A percentile compares a stretch with the other conserved stretches of the same genome.
phyloP scores from a whole-genome alignment of 495 filamentous ascomycete species.

The Aspergillus ostianus region DNA sequence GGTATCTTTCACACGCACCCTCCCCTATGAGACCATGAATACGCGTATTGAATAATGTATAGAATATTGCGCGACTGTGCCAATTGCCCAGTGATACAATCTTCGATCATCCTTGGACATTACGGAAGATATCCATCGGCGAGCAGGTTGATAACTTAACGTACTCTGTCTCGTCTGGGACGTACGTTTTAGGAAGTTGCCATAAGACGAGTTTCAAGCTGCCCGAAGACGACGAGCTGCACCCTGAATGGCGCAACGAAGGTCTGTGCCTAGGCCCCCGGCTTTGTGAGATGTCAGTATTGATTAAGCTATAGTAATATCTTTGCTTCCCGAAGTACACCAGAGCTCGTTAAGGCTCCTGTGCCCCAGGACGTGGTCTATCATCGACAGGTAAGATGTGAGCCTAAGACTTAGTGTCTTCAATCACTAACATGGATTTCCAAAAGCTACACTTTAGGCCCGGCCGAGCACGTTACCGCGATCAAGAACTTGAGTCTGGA shows the following conservation, averaged over 20 bases:
- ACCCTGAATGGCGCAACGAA: conserved; percentile 76
- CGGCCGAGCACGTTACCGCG: conserved; percentile 73
- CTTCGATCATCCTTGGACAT: conserved; percentile 69
- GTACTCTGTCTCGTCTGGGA: conserved; percentile 69
- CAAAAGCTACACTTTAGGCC: conserved; percentile 54
- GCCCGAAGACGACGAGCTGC: conserved; percentile 78
- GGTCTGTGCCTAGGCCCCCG: conserved; percentile 28
- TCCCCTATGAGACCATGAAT: neutral
- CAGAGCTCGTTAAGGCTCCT: conserved; percentile 71
- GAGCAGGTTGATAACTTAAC: conserved; percentile 70
- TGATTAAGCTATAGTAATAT: conserved; percentile 36
- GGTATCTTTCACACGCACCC: conserved; percentile 22
- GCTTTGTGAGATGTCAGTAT: neutral
- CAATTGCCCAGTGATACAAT: conserved; percentile 62
- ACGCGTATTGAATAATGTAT: conserved; percentile 21
- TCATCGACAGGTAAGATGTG: conserved; percentile 65
- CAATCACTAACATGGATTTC: conserved; percentile 7
- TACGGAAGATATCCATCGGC: conserved; percentile 64
- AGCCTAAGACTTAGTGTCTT: neutral
- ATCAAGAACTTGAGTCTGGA: conserved; percentile 84
- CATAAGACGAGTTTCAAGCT: conserved; percentile 67
- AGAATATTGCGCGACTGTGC: conserved; percentile 63
- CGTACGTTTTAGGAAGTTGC: conserved; percentile 76
- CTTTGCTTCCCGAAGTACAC: conserved; percentile 65
- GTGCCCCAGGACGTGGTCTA: conserved; percentile 68